These are phyloP conservation scores for Rhizopogon hawkerae DNA, from an alignment of 1,284 basidiomycete species.

Conservation along the genomic window DNA sequence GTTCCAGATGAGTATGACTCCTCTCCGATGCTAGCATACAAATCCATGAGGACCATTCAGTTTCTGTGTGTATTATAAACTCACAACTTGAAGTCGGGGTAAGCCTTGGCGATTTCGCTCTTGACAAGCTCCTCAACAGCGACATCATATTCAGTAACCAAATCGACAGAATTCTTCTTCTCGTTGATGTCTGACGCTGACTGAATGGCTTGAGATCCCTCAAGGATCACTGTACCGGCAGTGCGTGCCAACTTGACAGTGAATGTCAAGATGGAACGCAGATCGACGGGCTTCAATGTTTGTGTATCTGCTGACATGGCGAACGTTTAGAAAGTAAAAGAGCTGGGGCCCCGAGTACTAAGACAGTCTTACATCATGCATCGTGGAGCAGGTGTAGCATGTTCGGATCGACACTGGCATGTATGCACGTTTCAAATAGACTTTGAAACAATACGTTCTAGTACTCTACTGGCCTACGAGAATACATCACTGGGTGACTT, in stretches of 20 bases:
- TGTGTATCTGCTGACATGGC: slow-evolving; percentile 16
- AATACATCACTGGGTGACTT: no score
- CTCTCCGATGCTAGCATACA: slow-evolving; percentile 76
- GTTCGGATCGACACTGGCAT: no score
- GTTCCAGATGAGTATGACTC: slow-evolving; percentile 74
- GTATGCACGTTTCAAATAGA: no score
- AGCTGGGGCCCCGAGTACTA: no score
- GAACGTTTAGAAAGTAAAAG: neutral
- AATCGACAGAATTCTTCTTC: slow-evolving; percentile 88
- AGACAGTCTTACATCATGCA: no score
- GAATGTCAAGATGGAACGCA: slow-evolving; percentile 65
- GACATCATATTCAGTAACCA: slow-evolving; percentile 97
- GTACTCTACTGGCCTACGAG: no score
- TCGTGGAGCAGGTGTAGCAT: no score
- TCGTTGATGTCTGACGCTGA: slow-evolving; percentile 54
- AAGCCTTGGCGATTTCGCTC: slow-evolving; percentile 55
- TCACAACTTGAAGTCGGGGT: slow-evolving; percentile 79
- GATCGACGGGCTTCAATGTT: slow-evolving; percentile 21
- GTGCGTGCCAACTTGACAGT: slow-evolving; percentile 63
- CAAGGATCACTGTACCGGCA: slow-evolving; percentile 64
- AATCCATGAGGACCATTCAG: slow-evolving; percentile 1
- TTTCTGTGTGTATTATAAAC: slow-evolving; percentile 25
- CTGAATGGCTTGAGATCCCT: slow-evolving; percentile 68
- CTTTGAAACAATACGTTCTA: no score
- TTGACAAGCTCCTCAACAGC: slow-evolving; percentile 84